phyloP scores from a whole-genome alignment of 2,329 filamentous ascomycete species.

The Penicillium polonicum region DNA sequence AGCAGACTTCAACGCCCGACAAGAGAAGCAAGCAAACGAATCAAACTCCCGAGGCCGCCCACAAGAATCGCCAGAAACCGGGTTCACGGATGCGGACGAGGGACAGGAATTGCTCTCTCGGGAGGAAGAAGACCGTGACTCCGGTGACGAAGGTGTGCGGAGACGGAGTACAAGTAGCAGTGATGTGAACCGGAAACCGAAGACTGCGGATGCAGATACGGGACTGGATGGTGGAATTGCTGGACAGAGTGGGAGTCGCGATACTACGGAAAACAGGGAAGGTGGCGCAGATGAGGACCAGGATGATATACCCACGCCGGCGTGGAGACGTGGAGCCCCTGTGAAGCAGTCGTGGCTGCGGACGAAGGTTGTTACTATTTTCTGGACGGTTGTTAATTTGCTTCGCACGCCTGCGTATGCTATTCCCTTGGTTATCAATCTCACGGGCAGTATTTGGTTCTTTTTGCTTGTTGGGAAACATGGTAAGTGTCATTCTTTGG shows the following conservation, averaged over 20 bases:
- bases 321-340: slow-evolving; percentile 25
- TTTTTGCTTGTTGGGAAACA: slow-evolving; percentile 90
- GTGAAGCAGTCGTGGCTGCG: slow-evolving; percentile 56
- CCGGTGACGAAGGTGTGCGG: slow-evolving; percentile 8
- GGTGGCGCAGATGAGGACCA: slow-evolving; percentile 10
- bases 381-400: slow-evolving; percentile 75
- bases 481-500: slow-evolving; percentile 56
- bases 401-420: slow-evolving; percentile 80
- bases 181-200: slow-evolving; percentile 6
- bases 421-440: slow-evolving; percentile 77
- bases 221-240: slow-evolving; percentile 34
- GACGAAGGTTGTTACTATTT: slow-evolving; percentile 61
- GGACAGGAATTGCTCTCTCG: slow-evolving; percentile 18
- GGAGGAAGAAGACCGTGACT: slow-evolving; percentile 3
- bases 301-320: slow-evolving; percentile 28
- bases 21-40: slow-evolving; percentile 27
- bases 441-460: slow-evolving; percentile 95
- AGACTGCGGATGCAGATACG: slow-evolving; percentile 44
- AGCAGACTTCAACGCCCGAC: slow-evolving; percentile 65
- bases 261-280: slow-evolving; percentile 12
- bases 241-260: slow-evolving; percentile 39
- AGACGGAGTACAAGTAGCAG: slow-evolving; percentile 17
- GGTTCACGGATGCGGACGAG: slow-evolving; percentile 5
- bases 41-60: slow-evolving; percentile 1
- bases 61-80: not conserved